A percentile compares a stretch with the other conserved stretches of the same genome.
Conservation (phyloP, 1,284 basidiomycete genomes). For the Cryptococcus maquisensis region DNA sequence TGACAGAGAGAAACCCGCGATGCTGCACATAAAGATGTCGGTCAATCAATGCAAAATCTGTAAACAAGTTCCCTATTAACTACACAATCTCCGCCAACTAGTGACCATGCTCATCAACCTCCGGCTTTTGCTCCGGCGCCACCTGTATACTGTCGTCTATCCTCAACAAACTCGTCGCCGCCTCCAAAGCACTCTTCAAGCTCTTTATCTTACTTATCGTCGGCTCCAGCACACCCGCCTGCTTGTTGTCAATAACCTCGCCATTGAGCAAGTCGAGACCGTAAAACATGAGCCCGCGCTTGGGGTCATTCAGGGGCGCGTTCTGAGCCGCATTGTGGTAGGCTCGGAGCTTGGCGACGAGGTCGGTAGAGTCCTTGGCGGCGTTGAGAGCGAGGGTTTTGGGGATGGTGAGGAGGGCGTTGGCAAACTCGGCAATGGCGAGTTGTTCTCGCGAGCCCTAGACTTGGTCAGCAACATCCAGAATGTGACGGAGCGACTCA, state of each 20-base stretch:
- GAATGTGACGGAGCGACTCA: conserved; percentile 49
- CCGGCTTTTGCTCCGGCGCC: conserved; percentile 63
- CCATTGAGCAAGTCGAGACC: conserved; percentile 93
- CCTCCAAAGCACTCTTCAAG: conserved; percentile 94
- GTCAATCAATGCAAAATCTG: no score
- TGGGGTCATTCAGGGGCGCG: conserved; percentile 84
- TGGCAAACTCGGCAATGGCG: conserved; percentile 96
- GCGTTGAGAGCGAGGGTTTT: conserved; percentile 98
- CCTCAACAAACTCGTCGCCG: conserved; percentile 87
- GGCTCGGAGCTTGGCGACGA: conserved; percentile 93
- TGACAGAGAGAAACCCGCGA: not conserved
- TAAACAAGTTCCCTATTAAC: no score
- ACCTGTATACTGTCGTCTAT: conserved; percentile 72
- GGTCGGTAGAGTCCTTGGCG: conserved; percentile 95
- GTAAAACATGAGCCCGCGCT: conserved; percentile 88
- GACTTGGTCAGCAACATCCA: not conserved
- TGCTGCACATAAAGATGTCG: no score
- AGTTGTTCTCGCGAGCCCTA: conserved; percentile 97
- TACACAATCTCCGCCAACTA: conserved; percentile 26
- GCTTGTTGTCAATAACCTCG: conserved; percentile 89
- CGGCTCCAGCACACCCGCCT: conserved; percentile 91
- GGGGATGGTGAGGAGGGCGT: conserved; percentile 87
- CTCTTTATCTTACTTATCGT: conserved; percentile 96
- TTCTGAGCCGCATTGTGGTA: conserved; percentile 98
- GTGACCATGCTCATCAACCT: conserved; percentile 62